Evolutionary conservation across 2,329 filamentous ascomycete genomes (phyloP), one percentile per base, ranked within the genome.

Genomic region (Trichophyton verrucosum): DNA sequence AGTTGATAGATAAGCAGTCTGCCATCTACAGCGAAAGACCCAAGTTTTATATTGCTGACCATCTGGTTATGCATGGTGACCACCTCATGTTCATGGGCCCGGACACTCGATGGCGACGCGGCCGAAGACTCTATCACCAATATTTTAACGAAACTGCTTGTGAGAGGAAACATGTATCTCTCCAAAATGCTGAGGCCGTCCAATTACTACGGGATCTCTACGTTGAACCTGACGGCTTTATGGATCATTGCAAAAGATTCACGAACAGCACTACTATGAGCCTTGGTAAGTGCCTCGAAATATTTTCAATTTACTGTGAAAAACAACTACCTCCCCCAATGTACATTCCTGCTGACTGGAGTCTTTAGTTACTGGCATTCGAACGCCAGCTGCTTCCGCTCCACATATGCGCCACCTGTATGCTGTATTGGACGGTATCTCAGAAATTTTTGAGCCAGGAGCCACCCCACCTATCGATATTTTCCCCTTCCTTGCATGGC

Each of bases 1-100:
- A 82, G 5, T 66, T 83, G 3, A 62, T 83, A 2, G 81, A 82
- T 60, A 78, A 79, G 62, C 70, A 76, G 42, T 77, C 78, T 51
- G 68, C 63, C 13, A 79, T 79, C 13, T 83, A 82, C 67, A 81
- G 78, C 0, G 75, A 76, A 13, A 72, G 80, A 0, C 74, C 74
- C 9, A 71, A 74, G 3, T 74, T 76, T 70, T 76, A 79, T 46
- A 75, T 80, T 11, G 46, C 46, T 24, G 46, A 51, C 46, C 46
- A 51, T 27, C 46, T 51, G 5, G 55, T 38, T 11, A 24, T 42
- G n/a, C 46, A 27, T 15, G 55, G 55, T 2, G 20, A 57, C 15
- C 46, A 51, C 13, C 46, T 51, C 20, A 51, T 51, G 46, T 51
- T 51, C 46, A 51, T 66, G 44, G 63, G 63, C 1, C 64, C 64